Conservation (phyloP, 306 rosid species). For the peach (Prunus persica) region Prunus_persica_NCBIv2 NC_034013.1:18053001-18053500, state of each 20-base stretch:
- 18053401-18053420: background rate
- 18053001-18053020: constrained; percentile 62
- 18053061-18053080: constrained; percentile 40
- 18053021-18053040: constrained; percentile 55
- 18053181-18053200: background rate
- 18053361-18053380: background rate
- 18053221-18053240: background rate
- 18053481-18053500: background rate
- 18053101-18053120: constrained; percentile 39
- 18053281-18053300: background rate
- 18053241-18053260: background rate
- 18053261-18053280: background rate
- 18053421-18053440: background rate
- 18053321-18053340: background rate
- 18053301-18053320: background rate
- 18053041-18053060: constrained; percentile 46
- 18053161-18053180: constrained; percentile 14
- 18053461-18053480: background rate
- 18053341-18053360: background rate
- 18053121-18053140: constrained; percentile 23
- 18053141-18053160: constrained; percentile 12
- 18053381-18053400: background rate
- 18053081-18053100: constrained; percentile 60
- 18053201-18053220: background rate
- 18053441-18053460: constrained; percentile 6